Evolutionary conservation across 1,139 yeast genomes (phyloP).

Genomic region (Pichia sp.): DNA sequence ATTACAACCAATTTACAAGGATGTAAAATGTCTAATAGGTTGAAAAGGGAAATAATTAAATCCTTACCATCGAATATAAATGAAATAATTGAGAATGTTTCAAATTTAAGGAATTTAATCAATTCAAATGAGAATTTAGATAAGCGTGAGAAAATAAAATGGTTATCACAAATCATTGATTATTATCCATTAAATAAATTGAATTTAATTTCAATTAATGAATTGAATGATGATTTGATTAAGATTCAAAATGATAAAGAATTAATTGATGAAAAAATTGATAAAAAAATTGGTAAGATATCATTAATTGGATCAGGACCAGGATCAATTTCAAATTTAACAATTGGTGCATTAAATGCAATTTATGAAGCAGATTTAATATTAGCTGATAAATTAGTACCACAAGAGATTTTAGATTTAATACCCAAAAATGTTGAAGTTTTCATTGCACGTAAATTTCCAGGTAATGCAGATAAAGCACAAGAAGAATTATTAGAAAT

Average conservation of each 20-base stretch:
- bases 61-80: constrained; percentile 66
- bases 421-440: constrained; percentile 69
- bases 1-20: constrained; percentile 87
- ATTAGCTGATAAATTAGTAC: constrained; percentile 88
- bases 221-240: constrained; percentile 37
- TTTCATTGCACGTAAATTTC: constrained; percentile 88
- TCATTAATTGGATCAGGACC: constrained; percentile 93
- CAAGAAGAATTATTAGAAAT: constrained; percentile 72
- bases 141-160: constrained; percentile 54
- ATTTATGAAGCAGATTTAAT: constrained; percentile 78
- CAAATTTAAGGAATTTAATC: constrained; percentile 51
- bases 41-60: constrained; percentile 65
- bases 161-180: constrained; percentile 88
- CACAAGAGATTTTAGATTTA: constrained; percentile 73
- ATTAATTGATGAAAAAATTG: no score
- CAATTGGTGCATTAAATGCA: constrained; percentile 78
- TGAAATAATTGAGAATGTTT: constrained; percentile 60
- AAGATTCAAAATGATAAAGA: constrained; percentile 3
- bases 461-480: constrained; percentile 94
- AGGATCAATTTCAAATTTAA: constrained; percentile 75
- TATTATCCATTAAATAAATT: constrained; percentile 73
- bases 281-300: constrained; percentile 50
- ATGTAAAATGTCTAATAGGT: constrained; percentile 74
- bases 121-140: constrained; percentile 60
- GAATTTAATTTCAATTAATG: constrained; percentile 49